Conservation (phyloP, 805 yeast genomes). For the Kodamaea restingae region DNA sequence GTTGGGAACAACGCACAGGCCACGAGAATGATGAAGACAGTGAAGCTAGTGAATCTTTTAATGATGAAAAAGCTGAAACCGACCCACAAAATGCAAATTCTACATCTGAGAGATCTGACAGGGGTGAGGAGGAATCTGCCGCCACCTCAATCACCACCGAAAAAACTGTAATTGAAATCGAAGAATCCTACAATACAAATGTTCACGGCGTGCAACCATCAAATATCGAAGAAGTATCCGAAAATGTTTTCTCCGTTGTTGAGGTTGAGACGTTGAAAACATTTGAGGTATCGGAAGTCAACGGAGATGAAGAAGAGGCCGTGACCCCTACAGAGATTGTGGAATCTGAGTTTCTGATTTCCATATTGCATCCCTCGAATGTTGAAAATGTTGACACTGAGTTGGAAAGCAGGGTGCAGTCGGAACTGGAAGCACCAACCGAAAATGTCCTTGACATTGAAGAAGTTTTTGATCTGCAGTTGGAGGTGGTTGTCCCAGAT, state of each 20-base stretch:
- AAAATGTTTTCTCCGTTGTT: not conserved
- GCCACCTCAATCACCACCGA: too few species aligned
- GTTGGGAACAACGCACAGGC: too few species aligned
- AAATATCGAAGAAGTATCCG: not conserved
- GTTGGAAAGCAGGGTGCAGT: not conserved
- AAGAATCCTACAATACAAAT: not conserved
- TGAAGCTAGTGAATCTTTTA: not conserved
- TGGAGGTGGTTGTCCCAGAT: conserved; percentile 3
- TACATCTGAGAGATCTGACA: too few species aligned
- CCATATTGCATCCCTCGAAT: not conserved
- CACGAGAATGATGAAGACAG: not conserved
- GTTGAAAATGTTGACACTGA: conserved; percentile 1
- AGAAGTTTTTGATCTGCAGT: not conserved
- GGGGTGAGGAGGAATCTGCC: too few species aligned
- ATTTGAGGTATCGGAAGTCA: not conserved
- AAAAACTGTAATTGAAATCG: not conserved
- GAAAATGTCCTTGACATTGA: not conserved
- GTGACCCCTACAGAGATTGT: not conserved
- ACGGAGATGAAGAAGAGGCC: not conserved
- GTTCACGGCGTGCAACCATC: not conserved
- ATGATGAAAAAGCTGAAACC: not conserved
- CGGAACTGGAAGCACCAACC: not conserved
- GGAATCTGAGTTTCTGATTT: not conserved
- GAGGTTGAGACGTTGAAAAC: not conserved
- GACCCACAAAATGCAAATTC: not conserved